These are phyloP conservation scores for Penicillium sclerotigenum DNA, from an alignment of 2,329 filamentous ascomycete genomes.

Conservation along the genomic window DNA sequence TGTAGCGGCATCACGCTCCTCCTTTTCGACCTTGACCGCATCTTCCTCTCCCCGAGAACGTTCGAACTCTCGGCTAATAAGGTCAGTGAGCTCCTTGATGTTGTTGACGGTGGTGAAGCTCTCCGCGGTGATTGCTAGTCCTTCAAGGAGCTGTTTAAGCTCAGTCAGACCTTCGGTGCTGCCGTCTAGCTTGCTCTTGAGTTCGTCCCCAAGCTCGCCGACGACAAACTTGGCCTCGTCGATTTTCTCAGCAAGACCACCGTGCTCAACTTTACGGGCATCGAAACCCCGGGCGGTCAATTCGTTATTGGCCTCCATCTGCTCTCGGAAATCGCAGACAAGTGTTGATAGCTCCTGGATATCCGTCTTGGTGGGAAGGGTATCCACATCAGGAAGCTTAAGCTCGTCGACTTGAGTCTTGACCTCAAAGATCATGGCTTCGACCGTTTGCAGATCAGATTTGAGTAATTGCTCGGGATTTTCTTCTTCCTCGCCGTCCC, in stretches of 20 bases:
- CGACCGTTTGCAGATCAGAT: constrained; percentile 76
- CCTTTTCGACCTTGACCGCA: constrained; percentile 75
- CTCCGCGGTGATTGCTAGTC: constrained; percentile 60
- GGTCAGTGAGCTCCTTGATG: constrained; percentile 68
- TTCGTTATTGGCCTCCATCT: constrained; percentile 64
- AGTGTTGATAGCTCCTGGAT: constrained; percentile 66
- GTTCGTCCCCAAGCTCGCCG: constrained; percentile 71
- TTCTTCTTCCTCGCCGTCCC: constrained; percentile 48
- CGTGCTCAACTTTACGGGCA: constrained; percentile 78
- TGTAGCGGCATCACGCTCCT: constrained; percentile 54
- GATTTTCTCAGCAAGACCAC: constrained; percentile 72
- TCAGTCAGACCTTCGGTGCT: constrained; percentile 64
- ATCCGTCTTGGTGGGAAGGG: constrained; percentile 73
- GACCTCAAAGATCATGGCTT: constrained; percentile 78
- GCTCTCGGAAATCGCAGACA: constrained; percentile 65
- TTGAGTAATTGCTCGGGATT: constrained; percentile 66
- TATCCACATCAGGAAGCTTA: constrained; percentile 65
- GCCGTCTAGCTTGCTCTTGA: constrained; percentile 73
- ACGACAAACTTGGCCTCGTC: constrained; percentile 74
- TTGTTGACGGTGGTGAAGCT: constrained; percentile 53
- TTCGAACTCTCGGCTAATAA: constrained; percentile 82
- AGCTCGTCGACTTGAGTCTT: constrained; percentile 75
- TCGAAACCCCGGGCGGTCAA: constrained; percentile 76
- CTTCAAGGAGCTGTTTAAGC: constrained; percentile 60
- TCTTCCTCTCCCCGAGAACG: constrained; percentile 77